Conservation (phyloP, 2,329 filamentous ascomycete species). For the Keithomyces neogunnii region DNA sequence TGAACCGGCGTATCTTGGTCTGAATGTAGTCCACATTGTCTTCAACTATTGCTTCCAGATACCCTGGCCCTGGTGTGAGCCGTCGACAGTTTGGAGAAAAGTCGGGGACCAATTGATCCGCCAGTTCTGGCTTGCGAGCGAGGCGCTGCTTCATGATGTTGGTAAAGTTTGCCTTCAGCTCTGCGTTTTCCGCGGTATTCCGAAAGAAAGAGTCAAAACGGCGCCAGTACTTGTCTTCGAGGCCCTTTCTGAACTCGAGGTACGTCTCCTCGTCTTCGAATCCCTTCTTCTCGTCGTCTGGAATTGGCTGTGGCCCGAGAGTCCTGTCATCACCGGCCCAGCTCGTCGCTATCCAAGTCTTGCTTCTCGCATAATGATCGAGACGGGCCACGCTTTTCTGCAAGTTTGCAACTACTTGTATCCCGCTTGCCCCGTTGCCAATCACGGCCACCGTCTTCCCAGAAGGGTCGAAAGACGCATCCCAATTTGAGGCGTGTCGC, state of each 20-base stretch:
- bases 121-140: slow-evolving; percentile 44
- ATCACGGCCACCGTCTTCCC: slow-evolving; percentile 49
- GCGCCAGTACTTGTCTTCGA: slow-evolving; percentile 55
- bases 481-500: slow-evolving; percentile 55
- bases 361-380: slow-evolving; percentile 57
- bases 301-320: slow-evolving; percentile 46
- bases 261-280: slow-evolving; percentile 56
- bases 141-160: slow-evolving; percentile 45
- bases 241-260: slow-evolving; percentile 45
- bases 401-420: slow-evolving; percentile 47
- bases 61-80: slow-evolving; percentile 57
- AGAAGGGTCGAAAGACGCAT: slow-evolving; percentile 37
- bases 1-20: slow-evolving; percentile 49
- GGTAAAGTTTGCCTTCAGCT: slow-evolving; percentile 34
- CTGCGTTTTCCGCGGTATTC: slow-evolving; percentile 38
- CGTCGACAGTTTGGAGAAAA: slow-evolving; percentile 58
- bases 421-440: slow-evolving; percentile 54
- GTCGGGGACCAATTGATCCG: slow-evolving; percentile 48
- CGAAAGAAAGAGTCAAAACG: slow-evolving; percentile 47
- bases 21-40: slow-evolving; percentile 55
- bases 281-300: slow-evolving; percentile 44
- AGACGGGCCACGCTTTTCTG: slow-evolving; percentile 40
- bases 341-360: slow-evolving; percentile 59
- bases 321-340: slow-evolving; percentile 49
- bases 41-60: slow-evolving; percentile 54